Base-by-base conservation (phyloP, 306 rosid genomes). In the Malus sylvestris region DNA sequence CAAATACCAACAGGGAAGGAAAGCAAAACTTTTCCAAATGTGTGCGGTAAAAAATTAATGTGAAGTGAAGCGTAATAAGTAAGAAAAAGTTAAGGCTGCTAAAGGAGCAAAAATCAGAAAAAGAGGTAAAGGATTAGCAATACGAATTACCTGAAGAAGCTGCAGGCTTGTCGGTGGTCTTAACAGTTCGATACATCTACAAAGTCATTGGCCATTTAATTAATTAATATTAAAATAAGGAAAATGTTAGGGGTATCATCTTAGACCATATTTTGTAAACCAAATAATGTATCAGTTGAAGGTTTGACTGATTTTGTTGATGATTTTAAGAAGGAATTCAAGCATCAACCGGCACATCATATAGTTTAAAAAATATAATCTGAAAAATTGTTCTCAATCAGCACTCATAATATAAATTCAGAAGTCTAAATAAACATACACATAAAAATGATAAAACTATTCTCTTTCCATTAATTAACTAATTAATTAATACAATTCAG, bases 151-250 rank as follows among this genome's bases (percentile, higher is more conserved):
- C 98, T 83, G 98, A 89, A 67, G 97, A 93, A 77, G 93, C 93
- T 11, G 93, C 91, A 83, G 98, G 93, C 62, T 88, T 93, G 93
- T 89, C 97, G 84, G 98, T 91, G 66, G 97, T 91, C 86, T 91
- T 93, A 78, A 93, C 97, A 80, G 98, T 93, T 72, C 98, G 85
- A 86, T 93, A 93, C 98, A 93, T 93, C 98, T 93, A 89, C 59
- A 72, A 77, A 57, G 60, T 66, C 70, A 78, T 35, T 32, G 67
- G 65, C 49, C 67, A 60, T 49, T 49, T 29, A 29, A 25, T 44
- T 68, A n/a, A 22, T 67, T 38, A 72, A 63, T 71, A 63, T 49
- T 25, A 62, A 1, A 63, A 68, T 33, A 35, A 35, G 40, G 8
- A 35, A 35, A 35, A 35, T 35, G 8, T 6, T 6, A 35, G 40